Evolutionary conservation across 805 yeast genomes (phyloP).

Genomic region (Ogataea minuta): DNA sequence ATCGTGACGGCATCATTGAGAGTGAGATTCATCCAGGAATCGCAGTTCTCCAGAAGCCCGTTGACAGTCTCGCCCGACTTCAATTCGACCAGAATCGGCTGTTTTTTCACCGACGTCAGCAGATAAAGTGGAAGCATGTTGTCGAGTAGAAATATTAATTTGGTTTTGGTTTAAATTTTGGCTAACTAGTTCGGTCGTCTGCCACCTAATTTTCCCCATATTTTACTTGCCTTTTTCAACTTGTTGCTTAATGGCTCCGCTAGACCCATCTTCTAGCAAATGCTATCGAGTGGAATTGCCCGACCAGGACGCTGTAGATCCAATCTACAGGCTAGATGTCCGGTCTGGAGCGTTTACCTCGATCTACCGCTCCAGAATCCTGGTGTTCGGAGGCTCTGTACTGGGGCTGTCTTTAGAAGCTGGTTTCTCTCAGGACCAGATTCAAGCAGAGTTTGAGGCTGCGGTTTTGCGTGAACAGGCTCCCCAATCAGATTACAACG

Average conservation of each 20-base stretch:
- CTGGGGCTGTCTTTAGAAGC: constrained; percentile 50
- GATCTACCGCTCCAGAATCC: constrained; percentile 56
- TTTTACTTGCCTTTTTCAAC: neutral
- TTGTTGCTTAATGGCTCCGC: constrained; percentile 47
- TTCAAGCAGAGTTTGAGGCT: constrained; percentile 38
- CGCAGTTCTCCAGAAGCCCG: constrained; percentile 83
- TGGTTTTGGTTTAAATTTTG: neutral
- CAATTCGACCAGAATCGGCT: constrained; percentile 82
- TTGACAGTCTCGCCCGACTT: constrained; percentile 87
- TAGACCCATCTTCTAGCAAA: constrained; percentile 61
- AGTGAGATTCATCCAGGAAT: constrained; percentile 94
- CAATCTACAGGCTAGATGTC: constrained; percentile 52
- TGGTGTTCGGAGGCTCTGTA: constrained; percentile 68
- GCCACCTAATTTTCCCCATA: constrained; percentile 9
- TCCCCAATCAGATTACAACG: constrained; percentile 14
- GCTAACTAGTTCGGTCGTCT: constrained; percentile 1
- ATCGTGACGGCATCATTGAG: constrained; percentile 71
- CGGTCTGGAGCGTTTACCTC: constrained; percentile 69
- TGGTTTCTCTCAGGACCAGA: constrained; percentile 37
- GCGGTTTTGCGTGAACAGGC: constrained; percentile 3
- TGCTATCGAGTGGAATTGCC: constrained; percentile 61
- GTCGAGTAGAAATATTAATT: constrained; percentile 1
- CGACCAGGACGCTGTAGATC: constrained; percentile 46
- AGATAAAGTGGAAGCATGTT: constrained; percentile 83
- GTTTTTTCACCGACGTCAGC: constrained; percentile 86